Evolutionary conservation across 768 basidiomycete genomes (phyloP).

Genomic region (Trametes cinnabarina): DNA sequence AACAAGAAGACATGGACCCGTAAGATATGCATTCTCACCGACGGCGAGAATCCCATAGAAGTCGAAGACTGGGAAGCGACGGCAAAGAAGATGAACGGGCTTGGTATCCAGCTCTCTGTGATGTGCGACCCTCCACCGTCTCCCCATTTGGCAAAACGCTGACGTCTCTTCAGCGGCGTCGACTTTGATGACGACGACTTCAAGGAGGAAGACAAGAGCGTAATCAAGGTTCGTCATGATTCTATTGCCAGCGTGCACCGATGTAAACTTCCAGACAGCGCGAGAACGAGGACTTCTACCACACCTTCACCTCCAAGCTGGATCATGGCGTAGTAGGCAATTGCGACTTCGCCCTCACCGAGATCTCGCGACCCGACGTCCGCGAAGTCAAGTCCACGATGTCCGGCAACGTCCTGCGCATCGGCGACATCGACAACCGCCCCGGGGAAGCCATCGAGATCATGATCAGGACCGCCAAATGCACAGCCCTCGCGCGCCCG

Average conservation of each 20-base stretch:
- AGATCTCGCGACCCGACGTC: slow-evolving; percentile 59
- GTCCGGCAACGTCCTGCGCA: slow-evolving; percentile 60
- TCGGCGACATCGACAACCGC: slow-evolving; percentile 71
- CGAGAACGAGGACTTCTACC: slow-evolving; percentile 74
- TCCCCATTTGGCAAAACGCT: background rate
- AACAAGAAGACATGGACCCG: slow-evolving; percentile 83
- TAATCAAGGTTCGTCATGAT: slow-evolving; percentile 58
- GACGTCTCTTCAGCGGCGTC: slow-evolving; percentile 58
- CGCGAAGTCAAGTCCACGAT: slow-evolving; percentile 68
- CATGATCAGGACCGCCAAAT: slow-evolving; percentile 73
- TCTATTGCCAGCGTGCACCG: background rate
- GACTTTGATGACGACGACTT: slow-evolving; percentile 83
- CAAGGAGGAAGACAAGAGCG: slow-evolving; percentile 64
- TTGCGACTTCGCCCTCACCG: slow-evolving; percentile 62
- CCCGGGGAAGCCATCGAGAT: slow-evolving; percentile 76
- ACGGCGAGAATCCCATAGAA: slow-evolving; percentile 75
- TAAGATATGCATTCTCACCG: slow-evolving; percentile 81
- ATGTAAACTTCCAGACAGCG: slow-evolving; percentile 40
- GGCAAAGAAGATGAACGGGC: slow-evolving; percentile 58
- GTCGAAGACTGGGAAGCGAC: slow-evolving; percentile 74
- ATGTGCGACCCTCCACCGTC: slow-evolving; percentile 60
- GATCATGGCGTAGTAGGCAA: slow-evolving; percentile 58
- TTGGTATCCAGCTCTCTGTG: slow-evolving; percentile 60
- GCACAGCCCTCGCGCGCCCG: slow-evolving; percentile 66
- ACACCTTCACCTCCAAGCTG: slow-evolving; percentile 41